Evolutionary conservation across 345 rosid genomes (phyloP), one percentile per base, ranked within the genome.

Genomic region (Syzygium aromaticum): DNA sequence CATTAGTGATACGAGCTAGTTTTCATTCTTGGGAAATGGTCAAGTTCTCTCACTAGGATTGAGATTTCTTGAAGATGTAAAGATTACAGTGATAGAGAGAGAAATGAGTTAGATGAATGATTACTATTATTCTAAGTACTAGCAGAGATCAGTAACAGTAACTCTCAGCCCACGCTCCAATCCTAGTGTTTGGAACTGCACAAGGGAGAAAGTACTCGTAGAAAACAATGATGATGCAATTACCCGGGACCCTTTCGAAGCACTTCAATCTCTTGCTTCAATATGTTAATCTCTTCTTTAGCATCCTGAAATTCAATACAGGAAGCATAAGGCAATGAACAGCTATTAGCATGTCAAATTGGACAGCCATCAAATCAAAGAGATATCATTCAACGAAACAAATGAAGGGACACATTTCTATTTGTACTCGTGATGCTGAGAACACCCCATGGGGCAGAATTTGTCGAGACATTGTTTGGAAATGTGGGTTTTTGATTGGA

Each of bases 201-300:
- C 80, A 19, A 0, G 2, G 25, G 49, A 73, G 38, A 73, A 73
- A 73, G 25, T 25, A 73, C 7, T 73, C 46, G 10, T 33, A 73
- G 23, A 67, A 33, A 73, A 9, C 25, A 73, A 17, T 9, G 80
- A 33, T 38, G 25, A 33, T 33, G 80, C 40, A 38, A 17, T 23
- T 90, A 96, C 99, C 98, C 91, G 88, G 94, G 89, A 84, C 98
- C 97, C 88, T 95, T 95, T 82, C 94, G 98, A 57, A 96, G 94
- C 40, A 89, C 90, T 83, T 94, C 95, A 85, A 95, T 92, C 93
- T 96, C 98, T 88, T 93, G 94, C 88, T 93, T 96, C 90, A 96
- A 88, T 93, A 92, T 90, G 83, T 85, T 86, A 89, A 92, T 90
- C 92, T 96, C 99, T 87, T 93, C 92, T 83, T 92, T 93, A 7